Evolutionary conservation across 352 stramenopile species (phyloP), one percentile per base, ranked within the genome.

Genomic region (Pseudoperonospora humuli): DNA sequence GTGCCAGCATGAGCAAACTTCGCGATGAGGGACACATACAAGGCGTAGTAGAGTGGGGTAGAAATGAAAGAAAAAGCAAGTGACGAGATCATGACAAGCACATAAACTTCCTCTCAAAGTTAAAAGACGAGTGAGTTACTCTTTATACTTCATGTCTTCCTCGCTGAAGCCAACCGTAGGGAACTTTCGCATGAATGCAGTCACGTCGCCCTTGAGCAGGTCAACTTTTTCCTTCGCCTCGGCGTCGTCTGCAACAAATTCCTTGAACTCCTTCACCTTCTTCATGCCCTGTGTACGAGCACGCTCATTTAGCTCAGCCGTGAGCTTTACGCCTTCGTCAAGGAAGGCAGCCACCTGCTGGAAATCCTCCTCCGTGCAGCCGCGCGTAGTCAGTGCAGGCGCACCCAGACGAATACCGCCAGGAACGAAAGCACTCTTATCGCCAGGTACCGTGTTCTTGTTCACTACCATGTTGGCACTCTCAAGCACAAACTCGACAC

Each of bases 401-500:
- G 95, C 87, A 46, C 96, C 96, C 36, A 99, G 93, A 45, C 96
- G 93, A 54, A 99, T 97, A 3, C 96, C 96, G 39, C 95, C 92
- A 9, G 96, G 96, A 44, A 95, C 96, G 5, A 99, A 82, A 7
- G 96, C 96, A 33, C 87, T 97, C 56, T 87, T 98, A 77, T 99
- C 96, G 23, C 95, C 92, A 1, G 95, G 95, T 28, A 99, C 80
- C 11, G 94, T 98, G 75, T 99, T 99, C 73, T 99, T 99, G 81
- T 99, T 99, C 38, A 95, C 93, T 15, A 97, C 93, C 57, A 99
- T 98, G 71, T 97, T 94, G 45, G 83, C 86, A 51, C 97, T 75
- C 61, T 99, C 96, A 5, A 98, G 61, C 31, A 99, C 75, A 19
- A 92, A 85, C 72, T 99, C 96, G 6, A 98, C 92, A 37, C 95